A percentile compares a stretch with the other conserved stretches of the same genome.
phyloP scores from a whole-genome alignment of 2,329 filamentous ascomycete species.

The Ophiostoma novo-ulmi region DNA sequence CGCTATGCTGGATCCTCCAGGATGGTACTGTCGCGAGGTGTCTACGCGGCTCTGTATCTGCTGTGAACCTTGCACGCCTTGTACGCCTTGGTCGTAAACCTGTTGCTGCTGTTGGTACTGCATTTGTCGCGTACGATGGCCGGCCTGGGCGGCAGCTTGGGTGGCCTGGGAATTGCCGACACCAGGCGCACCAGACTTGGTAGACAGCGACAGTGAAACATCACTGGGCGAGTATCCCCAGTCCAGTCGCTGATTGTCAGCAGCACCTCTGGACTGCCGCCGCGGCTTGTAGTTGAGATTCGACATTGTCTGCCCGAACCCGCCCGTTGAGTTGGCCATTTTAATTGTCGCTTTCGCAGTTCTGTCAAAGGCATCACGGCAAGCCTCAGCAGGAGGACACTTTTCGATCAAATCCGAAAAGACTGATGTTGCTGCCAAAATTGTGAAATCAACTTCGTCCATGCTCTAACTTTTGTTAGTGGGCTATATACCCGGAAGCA shows the following conservation, averaged over 20 bases:
- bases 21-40: conserved; percentile 31
- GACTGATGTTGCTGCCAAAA: conserved; percentile 87
- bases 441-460: conserved; percentile 96
- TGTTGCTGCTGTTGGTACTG: conserved; percentile 22
- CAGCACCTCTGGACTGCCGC: conserved; percentile 31
- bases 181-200: conserved; percentile 19
- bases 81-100: not conserved
- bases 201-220: conserved; percentile 25
- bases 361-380: conserved; percentile 86
- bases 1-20: conserved; percentile 21
- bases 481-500: conserved; percentile 34
- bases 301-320: conserved; percentile 54
- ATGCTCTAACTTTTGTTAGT: conserved; percentile 47
- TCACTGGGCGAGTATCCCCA: conserved; percentile 24
- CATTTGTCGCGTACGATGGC: conserved; percentile 32
- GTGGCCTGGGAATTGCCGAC: not conserved
- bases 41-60: not conserved
- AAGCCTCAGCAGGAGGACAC: conserved; percentile 90
- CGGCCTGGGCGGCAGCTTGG: not conserved
- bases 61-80: conserved; percentile 23
- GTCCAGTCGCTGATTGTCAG: conserved; percentile 28
- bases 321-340: conserved; percentile 85
- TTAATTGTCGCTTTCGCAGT: conserved; percentile 94
- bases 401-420: conserved; percentile 88
- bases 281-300: conserved; percentile 21